Percentiles rank a stretch among this genome's conserved stretches.
These are phyloP conservation scores for Obba rivulosa DNA, from an alignment of 768 basidiomycete species.

Conservation along the genomic window DNA sequence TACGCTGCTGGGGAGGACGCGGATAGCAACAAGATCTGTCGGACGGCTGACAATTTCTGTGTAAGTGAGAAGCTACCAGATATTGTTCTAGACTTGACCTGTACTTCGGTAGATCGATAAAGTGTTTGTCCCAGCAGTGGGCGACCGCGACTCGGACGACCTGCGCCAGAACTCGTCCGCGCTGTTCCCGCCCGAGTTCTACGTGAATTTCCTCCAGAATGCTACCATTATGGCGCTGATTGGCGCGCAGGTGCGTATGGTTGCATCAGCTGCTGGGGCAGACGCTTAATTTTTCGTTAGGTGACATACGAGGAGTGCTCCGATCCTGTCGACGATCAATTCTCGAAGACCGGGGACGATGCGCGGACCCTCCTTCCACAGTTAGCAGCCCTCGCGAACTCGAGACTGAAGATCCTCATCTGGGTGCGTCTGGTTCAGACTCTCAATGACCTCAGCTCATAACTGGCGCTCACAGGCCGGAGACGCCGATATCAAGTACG, in stretches of 20 bases:
- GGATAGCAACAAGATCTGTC: constrained; percentile 45
- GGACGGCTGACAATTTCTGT: constrained; percentile 47
- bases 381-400: constrained; percentile 41
- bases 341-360: constrained; percentile 53
- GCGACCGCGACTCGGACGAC: constrained; percentile 49
- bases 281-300: constrained; percentile 15
- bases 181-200: constrained; percentile 52
- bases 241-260: constrained; percentile 35
- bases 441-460: constrained; percentile 28
- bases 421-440: constrained; percentile 27
- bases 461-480: constrained; percentile 37
- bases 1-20: constrained; percentile 45
- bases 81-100: not conserved
- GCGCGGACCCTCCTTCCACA: constrained; percentile 50
- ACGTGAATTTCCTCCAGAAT: constrained; percentile 40
- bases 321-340: constrained; percentile 38
- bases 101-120: constrained; percentile 33
- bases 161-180: constrained; percentile 50
- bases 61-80: constrained; percentile 31
- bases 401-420: constrained; percentile 32
- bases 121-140: constrained; percentile 46
- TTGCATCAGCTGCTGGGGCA: not conserved
- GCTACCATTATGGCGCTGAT: constrained; percentile 36
- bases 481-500: constrained; percentile 31
- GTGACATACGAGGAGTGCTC: constrained; percentile 45